phyloP scores from a whole-genome alignment of 2,329 filamentous ascomycete genomes.

The Colletotrichum noveboracense region DNA sequence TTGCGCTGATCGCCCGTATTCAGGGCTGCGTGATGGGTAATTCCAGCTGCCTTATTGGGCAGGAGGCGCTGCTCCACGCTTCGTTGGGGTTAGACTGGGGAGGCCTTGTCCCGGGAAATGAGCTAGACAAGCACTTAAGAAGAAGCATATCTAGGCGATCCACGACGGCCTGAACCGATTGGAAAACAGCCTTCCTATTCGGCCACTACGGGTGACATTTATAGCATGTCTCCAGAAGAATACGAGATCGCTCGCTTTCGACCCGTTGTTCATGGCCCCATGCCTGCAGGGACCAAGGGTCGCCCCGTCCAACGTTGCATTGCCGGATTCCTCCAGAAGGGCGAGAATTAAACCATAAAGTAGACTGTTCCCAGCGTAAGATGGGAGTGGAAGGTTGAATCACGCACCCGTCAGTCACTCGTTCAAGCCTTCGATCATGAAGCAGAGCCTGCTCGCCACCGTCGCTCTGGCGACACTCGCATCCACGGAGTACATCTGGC shows the following conservation, averaged over 20 bases:
- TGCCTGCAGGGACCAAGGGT: slow-evolving; percentile 2
- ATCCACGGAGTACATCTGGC: slow-evolving; percentile 14
- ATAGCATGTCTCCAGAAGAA: not conserved
- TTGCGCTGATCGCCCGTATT: slow-evolving; percentile 14
- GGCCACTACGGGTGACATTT: not conserved
- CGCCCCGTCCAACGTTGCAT: slow-evolving; percentile 4
- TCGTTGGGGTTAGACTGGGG: not conserved
- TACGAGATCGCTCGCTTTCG: not conserved
- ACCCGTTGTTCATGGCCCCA: not conserved
- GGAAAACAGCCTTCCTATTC: not conserved
- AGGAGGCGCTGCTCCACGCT: not conserved
- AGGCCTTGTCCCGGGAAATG: slow-evolving; percentile 8
- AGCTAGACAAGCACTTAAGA: not conserved
- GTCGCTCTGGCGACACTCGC: slow-evolving; percentile 2
- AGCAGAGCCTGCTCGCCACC: not conserved
- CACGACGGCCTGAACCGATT: not conserved
- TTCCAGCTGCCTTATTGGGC: slow-evolving; percentile 16
- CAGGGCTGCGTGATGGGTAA: not conserved
- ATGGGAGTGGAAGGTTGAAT: not conserved
- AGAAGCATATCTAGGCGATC: slow-evolving; percentile 5
- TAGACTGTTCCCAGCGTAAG: not conserved
- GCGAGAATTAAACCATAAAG: not conserved
- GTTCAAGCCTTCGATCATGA: not conserved
- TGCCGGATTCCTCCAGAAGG: not conserved
- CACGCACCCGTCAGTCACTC: not conserved